Conservation (phyloP, 2,329 filamentous ascomycete genomes). For the Calonectria honghensis region DNA sequence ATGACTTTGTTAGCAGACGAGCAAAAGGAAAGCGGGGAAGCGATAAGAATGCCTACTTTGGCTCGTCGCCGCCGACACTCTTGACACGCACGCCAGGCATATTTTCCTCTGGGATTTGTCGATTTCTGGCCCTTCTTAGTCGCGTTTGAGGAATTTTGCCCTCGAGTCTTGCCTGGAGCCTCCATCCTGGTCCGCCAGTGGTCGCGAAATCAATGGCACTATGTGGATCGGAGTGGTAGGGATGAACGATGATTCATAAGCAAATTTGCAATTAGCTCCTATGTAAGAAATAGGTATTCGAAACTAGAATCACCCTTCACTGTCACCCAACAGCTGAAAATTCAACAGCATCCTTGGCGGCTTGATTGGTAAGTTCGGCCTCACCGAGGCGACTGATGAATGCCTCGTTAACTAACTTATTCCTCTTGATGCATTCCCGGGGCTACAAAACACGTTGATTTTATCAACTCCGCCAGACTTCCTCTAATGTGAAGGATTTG, state of each 20-base stretch:
- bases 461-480: background rate
- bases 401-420: background rate
- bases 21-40: conserved; percentile 49
- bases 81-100: conserved; percentile 20
- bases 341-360: background rate
- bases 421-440: background rate
- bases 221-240: too few relatives aligned
- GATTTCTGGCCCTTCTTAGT: conserved; percentile 11
- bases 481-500: too few relatives aligned
- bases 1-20: background rate
- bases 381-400: background rate
- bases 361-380: conserved; percentile 7
- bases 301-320: background rate
- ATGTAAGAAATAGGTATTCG: background rate
- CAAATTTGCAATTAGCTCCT: background rate
- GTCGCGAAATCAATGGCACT: background rate
- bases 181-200: background rate
- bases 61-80: conserved; percentile 15
- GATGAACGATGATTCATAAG: background rate
- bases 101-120: conserved; percentile 8
- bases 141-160: conserved; percentile 1
- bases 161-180: background rate
- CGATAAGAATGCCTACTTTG: background rate
- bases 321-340: background rate
- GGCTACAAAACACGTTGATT: background rate